phyloP scores from a whole-genome alignment of 2,329 filamentous ascomycete species.

The Phyllosticta citrichinensis region DNA sequence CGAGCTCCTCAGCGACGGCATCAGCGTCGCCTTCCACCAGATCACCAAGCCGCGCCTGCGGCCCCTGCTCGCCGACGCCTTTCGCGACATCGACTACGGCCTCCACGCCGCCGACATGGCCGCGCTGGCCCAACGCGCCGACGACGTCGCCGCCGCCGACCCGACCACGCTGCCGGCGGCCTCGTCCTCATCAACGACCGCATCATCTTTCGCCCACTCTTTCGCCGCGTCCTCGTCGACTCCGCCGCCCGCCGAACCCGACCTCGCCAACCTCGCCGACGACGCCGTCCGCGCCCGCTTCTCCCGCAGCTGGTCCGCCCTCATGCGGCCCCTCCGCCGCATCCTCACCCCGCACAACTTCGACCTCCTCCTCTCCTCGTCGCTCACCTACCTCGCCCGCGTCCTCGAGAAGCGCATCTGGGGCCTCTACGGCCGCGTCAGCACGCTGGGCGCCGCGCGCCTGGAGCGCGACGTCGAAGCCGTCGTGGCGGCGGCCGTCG shows the following conservation, averaged over 20 bases:
- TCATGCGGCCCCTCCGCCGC: constrained; percentile 76
- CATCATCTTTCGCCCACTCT: constrained; percentile 18
- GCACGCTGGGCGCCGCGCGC: constrained; percentile 69
- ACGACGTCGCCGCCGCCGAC: constrained; percentile 11
- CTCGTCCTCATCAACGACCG: background rate
- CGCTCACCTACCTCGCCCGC: constrained; percentile 63
- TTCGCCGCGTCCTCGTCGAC: constrained; percentile 26
- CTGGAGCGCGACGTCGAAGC: constrained; percentile 77
- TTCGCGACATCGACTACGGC: constrained; percentile 80
- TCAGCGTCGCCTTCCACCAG: constrained; percentile 77
- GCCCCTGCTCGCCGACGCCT: constrained; percentile 75
- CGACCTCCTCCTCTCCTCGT: constrained; percentile 62
- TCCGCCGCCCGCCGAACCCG: constrained; percentile 30
- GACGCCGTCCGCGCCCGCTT: constrained; percentile 72
- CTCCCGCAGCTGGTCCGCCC: constrained; percentile 71
- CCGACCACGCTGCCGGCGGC: background rate
- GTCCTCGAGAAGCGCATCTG: constrained; percentile 82
- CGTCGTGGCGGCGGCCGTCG: constrained; percentile 55
- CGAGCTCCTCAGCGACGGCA: constrained; percentile 74
- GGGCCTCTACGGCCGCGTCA: constrained; percentile 68
- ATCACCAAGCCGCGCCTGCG: constrained; percentile 78
- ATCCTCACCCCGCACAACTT: constrained; percentile 73
- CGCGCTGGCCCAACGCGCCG: constrained; percentile 25
- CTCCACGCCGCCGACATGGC: constrained; percentile 51
- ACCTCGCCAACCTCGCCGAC: constrained; percentile 22